Evolutionary conservation across 441 rosid genomes (phyloP), one percentile per base, ranked within the genome.

Genomic region (Adansonia rubrostipa): DNA sequence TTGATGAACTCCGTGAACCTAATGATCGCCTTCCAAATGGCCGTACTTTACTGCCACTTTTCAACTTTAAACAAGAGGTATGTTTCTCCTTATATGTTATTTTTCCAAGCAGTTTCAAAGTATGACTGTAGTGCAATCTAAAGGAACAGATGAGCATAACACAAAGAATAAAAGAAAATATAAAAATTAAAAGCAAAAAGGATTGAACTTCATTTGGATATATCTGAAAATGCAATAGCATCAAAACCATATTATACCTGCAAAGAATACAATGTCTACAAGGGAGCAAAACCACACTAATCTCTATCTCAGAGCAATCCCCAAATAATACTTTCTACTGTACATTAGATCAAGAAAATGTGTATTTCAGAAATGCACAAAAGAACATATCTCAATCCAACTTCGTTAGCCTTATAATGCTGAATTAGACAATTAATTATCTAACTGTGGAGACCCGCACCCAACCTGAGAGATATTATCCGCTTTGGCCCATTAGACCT

Each of bases 291-390:
- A 96, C 99, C 11, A 96, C 84, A 42, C 93, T 89, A 65, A 96
- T 96, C 75, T 94, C 98, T 78, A 91, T 84, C 87, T 92, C 98
- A 36, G 93, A 96, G 85, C 99, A 96, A 73, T 94, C 89, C 85
- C 97, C 88, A 80, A 98, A 96, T 66, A 96, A 66, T 20, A 96
- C 95, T 82, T 94, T 96, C 85, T 96, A 98, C 99, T 96, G 96
- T 70, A 78, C 50, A 80, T 8, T 20, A 78, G 36, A 45, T 2
- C 45, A 51, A 20, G 60, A 77, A 80, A 5, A 28, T 14, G 14
- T 22, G 56, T 56, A 51, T 14, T 28, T 71, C 64, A 78, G 13
- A 57, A 3, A 8, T 57, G 53, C 54, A 54, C 58, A 58, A 74
- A 20, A 53, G 3, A 76, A 67, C 17, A 51, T 44, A 66, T 51